Evolutionary conservation across 1,139 yeast species (phyloP), one percentile per base, ranked within the genome.

Genomic region (Yamadazyma jaroonii): DNA sequence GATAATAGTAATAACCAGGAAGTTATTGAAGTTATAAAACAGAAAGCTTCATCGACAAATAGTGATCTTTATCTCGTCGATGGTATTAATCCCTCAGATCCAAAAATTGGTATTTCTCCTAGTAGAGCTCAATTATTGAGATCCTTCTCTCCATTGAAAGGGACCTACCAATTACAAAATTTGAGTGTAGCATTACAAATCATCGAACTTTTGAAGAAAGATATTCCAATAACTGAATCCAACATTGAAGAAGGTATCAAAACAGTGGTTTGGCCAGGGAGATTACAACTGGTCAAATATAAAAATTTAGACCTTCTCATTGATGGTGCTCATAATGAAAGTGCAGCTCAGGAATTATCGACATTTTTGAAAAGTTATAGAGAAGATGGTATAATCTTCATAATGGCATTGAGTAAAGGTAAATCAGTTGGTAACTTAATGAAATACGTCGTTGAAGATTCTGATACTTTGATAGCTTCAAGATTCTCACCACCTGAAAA

Each of bases 261-360:
- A 2, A 42, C 50, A 1, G 78, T 79, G 0, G 47, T 54, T 25
- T 79, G 88, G 87, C 81, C 84, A 3, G 84, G 84, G 2, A 60
- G 90, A 47, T 58, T 84, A 29, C 90, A 84, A 46, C 36, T 37
- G 12, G 38, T 47, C 8, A 33, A 51, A 1, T 35, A 59, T 25
- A 53, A 58, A 5, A 53, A 47, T 2, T 39, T 54, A 1, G 47
- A 47, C 3, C 25, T 71, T 2, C 57, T 63, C 1, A 61, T 83
- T 0, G 98, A 92, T 59, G 98, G 98, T 2, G 97, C 97, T 0
- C 98, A 92, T 56, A 92, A 92, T 54, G 80, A 79, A 13, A 80
- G 82, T 46, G 95, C 97, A 0, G 95, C 96, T 0, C 59, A 64
- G 20, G 88, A 84, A 50, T 64, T 92, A 27, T 74, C 72, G 0